phyloP scores from a whole-genome alignment of 768 basidiomycete species.

The Strobilomyces dryophilus region DNA sequence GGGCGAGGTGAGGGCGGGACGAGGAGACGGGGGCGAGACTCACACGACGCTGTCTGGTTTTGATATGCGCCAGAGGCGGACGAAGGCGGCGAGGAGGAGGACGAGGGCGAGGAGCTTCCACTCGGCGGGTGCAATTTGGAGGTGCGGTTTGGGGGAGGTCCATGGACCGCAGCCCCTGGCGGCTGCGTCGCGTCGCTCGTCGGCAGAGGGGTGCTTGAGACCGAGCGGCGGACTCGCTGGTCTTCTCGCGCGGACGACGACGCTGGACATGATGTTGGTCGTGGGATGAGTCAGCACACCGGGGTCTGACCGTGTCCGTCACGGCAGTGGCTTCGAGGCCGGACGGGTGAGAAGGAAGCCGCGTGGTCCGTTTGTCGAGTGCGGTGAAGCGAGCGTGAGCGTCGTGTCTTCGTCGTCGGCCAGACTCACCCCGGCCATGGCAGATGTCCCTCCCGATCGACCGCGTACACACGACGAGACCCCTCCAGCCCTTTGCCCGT shows the following conservation, averaged over 20 bases:
- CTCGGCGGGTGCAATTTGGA: conserved; percentile 65
- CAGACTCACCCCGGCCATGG: conserved; percentile 3
- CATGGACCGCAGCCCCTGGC: conserved; percentile 55
- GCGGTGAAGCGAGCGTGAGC: conserved; percentile 11
- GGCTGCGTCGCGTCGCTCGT: conserved; percentile 64
- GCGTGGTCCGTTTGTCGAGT: no score
- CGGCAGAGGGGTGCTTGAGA: conserved; percentile 51
- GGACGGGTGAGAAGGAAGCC: no score
- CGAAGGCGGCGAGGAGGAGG: conserved; percentile 65
- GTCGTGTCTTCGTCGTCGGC: not conserved
- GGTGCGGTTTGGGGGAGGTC: conserved; percentile 37
- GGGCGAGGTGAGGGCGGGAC: not conserved
- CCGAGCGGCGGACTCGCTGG: conserved; percentile 64
- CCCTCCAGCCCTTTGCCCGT: conserved; percentile 6
- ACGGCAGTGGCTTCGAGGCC: no score
- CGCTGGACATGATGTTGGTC: no score
- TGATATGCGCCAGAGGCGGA: conserved; percentile 83
- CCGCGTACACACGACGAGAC: conserved; percentile 23
- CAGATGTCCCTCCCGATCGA: conserved; percentile 28
- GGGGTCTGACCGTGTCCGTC: no score
- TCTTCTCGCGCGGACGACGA: conserved; percentile 59
- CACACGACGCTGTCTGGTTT: conserved; percentile 91
- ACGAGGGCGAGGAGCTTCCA: conserved; percentile 70
- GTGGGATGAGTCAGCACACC: no score
- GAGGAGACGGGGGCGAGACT: conserved; percentile 29